These are phyloP conservation scores for Cokeromyces recurvatus DNA, from an alignment of 371 early-diverging fungal species.

Conservation along the genomic window DNA sequence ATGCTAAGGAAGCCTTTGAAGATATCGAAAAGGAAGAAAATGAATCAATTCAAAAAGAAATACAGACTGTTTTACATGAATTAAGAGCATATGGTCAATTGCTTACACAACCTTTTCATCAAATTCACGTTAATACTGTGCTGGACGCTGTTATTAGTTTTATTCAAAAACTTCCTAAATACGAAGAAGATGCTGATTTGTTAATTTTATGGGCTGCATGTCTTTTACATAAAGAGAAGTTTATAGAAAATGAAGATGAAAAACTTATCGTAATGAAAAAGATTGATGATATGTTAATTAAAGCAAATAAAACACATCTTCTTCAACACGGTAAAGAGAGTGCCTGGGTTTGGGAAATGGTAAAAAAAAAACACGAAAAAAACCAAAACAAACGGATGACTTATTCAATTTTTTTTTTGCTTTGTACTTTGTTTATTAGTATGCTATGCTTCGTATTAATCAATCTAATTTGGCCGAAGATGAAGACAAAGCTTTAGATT, in stretches of 20 bases:
- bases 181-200: slow-evolving; percentile 22
- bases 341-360: slow-evolving; percentile 35
- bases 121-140: slow-evolving; percentile 14
- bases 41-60: slow-evolving; percentile 11
- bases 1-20: not conserved
- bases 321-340: slow-evolving; percentile 23
- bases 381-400: not conserved
- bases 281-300: slow-evolving; percentile 13
- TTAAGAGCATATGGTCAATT: slow-evolving; percentile 26
- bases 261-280: slow-evolving; percentile 10
- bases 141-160: slow-evolving; percentile 13
- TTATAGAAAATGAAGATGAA: slow-evolving; percentile 13
- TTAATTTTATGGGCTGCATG: slow-evolving; percentile 28
- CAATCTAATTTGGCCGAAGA: slow-evolving; percentile 31
- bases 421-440: slow-evolving; percentile 9
- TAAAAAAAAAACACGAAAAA: slow-evolving; percentile 13
- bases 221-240: slow-evolving; percentile 25
- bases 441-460: slow-evolving; percentile 29
- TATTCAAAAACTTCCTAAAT: slow-evolving; percentile 18
- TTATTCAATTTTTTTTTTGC: not conserved
- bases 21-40: not conserved
- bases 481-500: slow-evolving; percentile 36
- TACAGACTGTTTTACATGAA: slow-evolving; percentile 17
- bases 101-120: slow-evolving; percentile 22
- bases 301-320: slow-evolving; percentile 17